phyloP scores from a whole-genome alignment of 139 green algal species.

The Tetraselmis chui region DNA sequence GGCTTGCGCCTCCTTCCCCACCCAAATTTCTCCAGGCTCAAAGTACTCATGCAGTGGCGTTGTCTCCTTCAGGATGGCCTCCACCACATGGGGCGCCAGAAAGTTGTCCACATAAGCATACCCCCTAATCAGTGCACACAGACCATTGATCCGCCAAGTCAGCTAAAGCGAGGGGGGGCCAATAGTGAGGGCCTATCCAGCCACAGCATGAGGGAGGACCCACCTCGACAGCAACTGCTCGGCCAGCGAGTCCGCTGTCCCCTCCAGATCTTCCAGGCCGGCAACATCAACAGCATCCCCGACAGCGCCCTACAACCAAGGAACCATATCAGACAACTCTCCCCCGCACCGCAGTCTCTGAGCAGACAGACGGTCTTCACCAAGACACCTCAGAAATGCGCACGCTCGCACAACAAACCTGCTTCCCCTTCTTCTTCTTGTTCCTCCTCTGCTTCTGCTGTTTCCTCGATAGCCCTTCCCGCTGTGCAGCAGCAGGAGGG shows the following conservation, averaged over 20 bases:
- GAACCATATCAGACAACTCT: no score
- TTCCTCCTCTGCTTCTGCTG: background rate
- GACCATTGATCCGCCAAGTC: background rate
- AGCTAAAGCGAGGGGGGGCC: background rate
- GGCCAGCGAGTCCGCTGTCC: background rate
- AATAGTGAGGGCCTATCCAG: background rate
- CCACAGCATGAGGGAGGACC: background rate
- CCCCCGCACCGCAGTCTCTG: no score
- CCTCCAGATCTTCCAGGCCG: background rate
- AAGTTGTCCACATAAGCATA: background rate
- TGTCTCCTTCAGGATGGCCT: conserved; percentile 16
- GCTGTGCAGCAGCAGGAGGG: background rate
- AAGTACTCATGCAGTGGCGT: conserved; percentile 17
- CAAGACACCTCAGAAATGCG: no score
- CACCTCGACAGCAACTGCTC: background rate
- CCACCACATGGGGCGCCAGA: background rate
- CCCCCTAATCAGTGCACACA: background rate
- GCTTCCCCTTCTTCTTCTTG: background rate
- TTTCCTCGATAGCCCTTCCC: background rate
- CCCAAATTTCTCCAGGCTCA: conserved; percentile 33
- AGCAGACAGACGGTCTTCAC: no score
- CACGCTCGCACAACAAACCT: no score
- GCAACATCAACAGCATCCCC: background rate
- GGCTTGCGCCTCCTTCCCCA: conserved; percentile 35
- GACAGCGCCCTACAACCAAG: no score